Evolutionary conservation across 805 yeast genomes (phyloP).

Genomic region (Zygosaccharomyces gambellarensis): DNA sequence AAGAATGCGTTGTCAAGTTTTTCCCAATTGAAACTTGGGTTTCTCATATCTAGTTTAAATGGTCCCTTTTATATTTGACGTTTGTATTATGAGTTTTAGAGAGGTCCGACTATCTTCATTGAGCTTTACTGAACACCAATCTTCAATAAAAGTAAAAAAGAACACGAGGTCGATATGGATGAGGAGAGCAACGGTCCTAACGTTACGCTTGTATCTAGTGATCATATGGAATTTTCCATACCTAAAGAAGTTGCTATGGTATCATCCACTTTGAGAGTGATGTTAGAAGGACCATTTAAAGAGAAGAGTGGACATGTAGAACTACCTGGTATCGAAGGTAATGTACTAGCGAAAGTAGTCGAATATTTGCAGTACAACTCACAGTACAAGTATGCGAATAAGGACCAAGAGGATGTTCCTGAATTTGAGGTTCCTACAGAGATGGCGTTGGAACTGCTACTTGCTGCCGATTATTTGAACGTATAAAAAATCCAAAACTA

Average conservation of each 20-base stretch:
- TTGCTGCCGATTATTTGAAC: constrained; percentile 77
- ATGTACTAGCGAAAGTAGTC: constrained; percentile 68
- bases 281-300: constrained; percentile 53
- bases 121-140: neutral
- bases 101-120: neutral
- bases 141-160: neutral
- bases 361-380: constrained; percentile 77
- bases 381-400: constrained; percentile 55
- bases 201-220: constrained; percentile 69
- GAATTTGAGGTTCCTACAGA: constrained; percentile 92
- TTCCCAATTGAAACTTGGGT: constrained; percentile 67
- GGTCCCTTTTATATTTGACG: neutral
- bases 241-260: constrained; percentile 71
- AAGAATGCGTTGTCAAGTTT: constrained; percentile 67
- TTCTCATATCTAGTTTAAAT: constrained; percentile 7
- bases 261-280: constrained; percentile 55
- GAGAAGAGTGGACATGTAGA: constrained; percentile 55
- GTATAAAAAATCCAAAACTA: constrained; percentile 14
- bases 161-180: neutral
- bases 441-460: constrained; percentile 82
- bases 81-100: neutral
- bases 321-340: constrained; percentile 61
- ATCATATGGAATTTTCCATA: constrained; percentile 58
- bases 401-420: constrained; percentile 54
- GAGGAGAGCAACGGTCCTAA: constrained; percentile 21